Conservation (phyloP, 2,329 filamentous ascomycete genomes). For the Penicillium concentricum region DNA sequence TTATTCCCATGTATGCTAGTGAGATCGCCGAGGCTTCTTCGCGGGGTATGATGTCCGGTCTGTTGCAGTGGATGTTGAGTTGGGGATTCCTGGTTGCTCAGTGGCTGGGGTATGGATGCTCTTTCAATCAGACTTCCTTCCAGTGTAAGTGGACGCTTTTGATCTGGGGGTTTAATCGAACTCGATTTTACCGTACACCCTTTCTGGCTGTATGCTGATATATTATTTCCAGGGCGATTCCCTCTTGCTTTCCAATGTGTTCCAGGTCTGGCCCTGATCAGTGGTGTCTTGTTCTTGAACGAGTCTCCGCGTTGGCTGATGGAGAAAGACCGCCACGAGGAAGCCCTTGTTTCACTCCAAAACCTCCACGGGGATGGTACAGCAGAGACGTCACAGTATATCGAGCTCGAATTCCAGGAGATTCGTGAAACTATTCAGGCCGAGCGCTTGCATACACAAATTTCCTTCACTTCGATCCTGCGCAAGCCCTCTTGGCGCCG, state of each 20-base stretch:
- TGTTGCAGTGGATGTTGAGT: conserved; percentile 37
- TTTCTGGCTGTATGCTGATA: no score
- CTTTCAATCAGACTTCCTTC: conserved; percentile 17
- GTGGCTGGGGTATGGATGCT: conserved; percentile 41
- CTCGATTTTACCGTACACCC: no score
- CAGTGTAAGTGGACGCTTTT: conserved; percentile 10
- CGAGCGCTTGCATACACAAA: conserved; percentile 35
- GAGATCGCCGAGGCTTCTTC: conserved; percentile 35
- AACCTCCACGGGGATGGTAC: conserved; percentile 18
- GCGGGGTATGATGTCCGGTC: conserved; percentile 31
- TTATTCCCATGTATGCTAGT: conserved; percentile 32
- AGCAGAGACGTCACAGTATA: conserved; percentile 17
- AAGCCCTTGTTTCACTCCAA: conserved; percentile 16
- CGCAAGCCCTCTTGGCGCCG: conserved; percentile 47
- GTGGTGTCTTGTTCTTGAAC: conserved; percentile 32
- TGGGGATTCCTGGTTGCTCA: conserved; percentile 41
- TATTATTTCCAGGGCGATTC: conserved; percentile 29
- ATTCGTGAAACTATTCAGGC: conserved; percentile 41
- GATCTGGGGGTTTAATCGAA: no score
- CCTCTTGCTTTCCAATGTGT: conserved; percentile 45
- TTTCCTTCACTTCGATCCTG: conserved; percentile 41
- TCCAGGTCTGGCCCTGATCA: conserved; percentile 34
- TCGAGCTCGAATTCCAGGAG: conserved; percentile 43
- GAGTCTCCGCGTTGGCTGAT: conserved; percentile 30
- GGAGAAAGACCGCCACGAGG: conserved; percentile 26